Evolutionary conservation across 2,329 filamentous ascomycete species (phyloP).

Genomic region (Pestalotiopsis sp.): DNA sequence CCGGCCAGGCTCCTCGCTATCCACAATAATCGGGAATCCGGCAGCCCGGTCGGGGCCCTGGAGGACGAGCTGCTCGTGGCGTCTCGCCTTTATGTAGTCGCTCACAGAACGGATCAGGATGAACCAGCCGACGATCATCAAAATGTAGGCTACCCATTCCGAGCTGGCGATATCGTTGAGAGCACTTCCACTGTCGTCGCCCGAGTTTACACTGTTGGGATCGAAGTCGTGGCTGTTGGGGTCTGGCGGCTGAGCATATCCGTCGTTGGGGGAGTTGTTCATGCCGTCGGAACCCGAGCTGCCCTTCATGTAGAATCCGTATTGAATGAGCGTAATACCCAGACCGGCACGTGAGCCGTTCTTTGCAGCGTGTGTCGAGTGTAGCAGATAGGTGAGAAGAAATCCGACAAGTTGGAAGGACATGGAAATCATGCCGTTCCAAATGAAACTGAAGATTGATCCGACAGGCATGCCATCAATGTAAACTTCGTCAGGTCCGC

Average conservation of each 20-base stretch:
- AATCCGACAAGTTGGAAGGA: constrained; percentile 97
- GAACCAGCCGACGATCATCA: constrained; percentile 99
- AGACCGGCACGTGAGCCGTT: constrained; percentile 94
- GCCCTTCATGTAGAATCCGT: constrained; percentile 92
- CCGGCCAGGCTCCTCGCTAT: constrained; percentile 77
- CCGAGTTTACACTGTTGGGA: constrained; percentile 59
- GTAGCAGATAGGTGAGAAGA: constrained; percentile 93
- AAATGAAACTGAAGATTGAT: constrained; percentile 82
- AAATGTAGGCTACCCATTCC: constrained; percentile 86
- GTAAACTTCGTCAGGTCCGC: constrained; percentile 91
- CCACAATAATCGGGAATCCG: constrained; percentile 80
- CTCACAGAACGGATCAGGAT: constrained; percentile 91
- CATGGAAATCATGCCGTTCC: constrained; percentile 96
- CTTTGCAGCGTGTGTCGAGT: constrained; percentile 97
- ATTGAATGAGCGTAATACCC: constrained; percentile 93
- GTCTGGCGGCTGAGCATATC: constrained; percentile 72
- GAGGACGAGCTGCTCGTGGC: constrained; percentile 89
- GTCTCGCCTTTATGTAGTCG: constrained; percentile 82
- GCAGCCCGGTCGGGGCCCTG: constrained; percentile 90
- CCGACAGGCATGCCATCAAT: constrained; percentile 94
- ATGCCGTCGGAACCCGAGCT: constrained; percentile 44
- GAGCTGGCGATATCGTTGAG: constrained; percentile 64
- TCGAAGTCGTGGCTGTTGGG: constrained; percentile 91
- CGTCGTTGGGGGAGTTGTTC: constrained; percentile 48
- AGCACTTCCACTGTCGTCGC: constrained; percentile 39